phyloP scores from a whole-genome alignment of 2,329 filamentous ascomycete genomes.

The Aureobasidium namibiae region DNA sequence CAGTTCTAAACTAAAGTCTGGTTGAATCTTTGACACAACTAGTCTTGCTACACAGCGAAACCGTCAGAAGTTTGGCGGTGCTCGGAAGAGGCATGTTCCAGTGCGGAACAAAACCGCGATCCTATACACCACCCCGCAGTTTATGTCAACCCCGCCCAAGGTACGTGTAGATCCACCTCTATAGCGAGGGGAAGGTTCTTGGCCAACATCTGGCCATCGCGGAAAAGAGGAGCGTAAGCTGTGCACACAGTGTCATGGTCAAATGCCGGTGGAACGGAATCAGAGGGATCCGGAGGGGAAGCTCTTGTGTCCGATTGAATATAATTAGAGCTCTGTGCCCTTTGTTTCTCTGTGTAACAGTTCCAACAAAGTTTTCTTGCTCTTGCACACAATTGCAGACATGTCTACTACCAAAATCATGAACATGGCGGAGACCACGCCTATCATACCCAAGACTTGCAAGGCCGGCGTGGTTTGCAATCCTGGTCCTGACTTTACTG shows the following conservation, averaged over 20 bases:
- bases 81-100: not conserved
- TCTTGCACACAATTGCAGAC: not conserved
- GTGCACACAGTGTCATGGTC: not conserved
- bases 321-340: not conserved
- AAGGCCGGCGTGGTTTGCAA: conserved; percentile 45
- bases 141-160: not conserved
- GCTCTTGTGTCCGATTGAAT: not conserved
- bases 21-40: too few relatives aligned
- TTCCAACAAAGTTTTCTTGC: not conserved
- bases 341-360: not conserved
- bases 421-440: not conserved
- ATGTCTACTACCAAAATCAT: conserved; percentile 3
- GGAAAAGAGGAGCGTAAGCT: not conserved
- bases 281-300: not conserved
- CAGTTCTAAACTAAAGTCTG: too few relatives aligned
- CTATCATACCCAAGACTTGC: conserved; percentile 38
- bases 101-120: not conserved
- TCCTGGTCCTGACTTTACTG: conserved; percentile 40
- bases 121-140: not conserved
- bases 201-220: not conserved
- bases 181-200: not conserved
- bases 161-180: not conserved
- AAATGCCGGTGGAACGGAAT: not conserved
- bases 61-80: not conserved
- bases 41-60: not conserved